Evolutionary conservation across 2,329 filamentous ascomycete species (phyloP), one percentile per base, ranked within the genome.

Genomic region (Colletotrichum sp.): DNA sequence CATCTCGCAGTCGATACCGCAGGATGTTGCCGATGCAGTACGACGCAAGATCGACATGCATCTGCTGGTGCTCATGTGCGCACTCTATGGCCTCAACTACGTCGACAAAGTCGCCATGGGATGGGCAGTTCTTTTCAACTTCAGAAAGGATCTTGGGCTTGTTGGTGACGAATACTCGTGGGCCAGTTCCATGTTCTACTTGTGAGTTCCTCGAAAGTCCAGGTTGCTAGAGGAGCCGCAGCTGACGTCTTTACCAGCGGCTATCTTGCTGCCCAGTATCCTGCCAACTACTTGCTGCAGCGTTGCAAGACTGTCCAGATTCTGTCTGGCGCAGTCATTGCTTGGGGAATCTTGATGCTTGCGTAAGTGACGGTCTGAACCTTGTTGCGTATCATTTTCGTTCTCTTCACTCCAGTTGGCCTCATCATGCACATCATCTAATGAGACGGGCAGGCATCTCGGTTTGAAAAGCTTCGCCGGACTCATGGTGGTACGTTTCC

Each of bases 121-220:
- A 21, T 81, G 79, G 79, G 80, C 80, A 12, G 80, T 80, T 2
- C 72, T 81, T 12, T 80, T 80, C 69, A 49, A 78, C 60, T 79
- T 80, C 57, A 69, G 75, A 3, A 39, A 69, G 16, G 80, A 81
- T 39, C 78, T 81, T 18, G 75, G 76, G 16, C 78, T 81, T 18
- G 57, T 75, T 21, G 78, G 78, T 13, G 52, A 62, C 26, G 68
- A 70, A 44, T 44, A 70, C n/a, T 70, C 64, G 8, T 67, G 64
- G 64, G 64, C 64, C 26, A 67, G 64, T 39, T 67, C 64, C 26
- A 67, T 67, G 64, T 67, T 67, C n/a, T 67, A 67, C 18, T 67
- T 30, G 64, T 52, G 6, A 55, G 64, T 67, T 52, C 1, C 12
- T 32, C 24, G 15, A 24, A 15, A 34, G 4, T 16, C 55, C 4